Evolutionary conservation across 2,329 filamentous ascomycete genomes (phyloP), one percentile per base, ranked within the genome.

Genomic region (Fusarium fracticaudum): DNA sequence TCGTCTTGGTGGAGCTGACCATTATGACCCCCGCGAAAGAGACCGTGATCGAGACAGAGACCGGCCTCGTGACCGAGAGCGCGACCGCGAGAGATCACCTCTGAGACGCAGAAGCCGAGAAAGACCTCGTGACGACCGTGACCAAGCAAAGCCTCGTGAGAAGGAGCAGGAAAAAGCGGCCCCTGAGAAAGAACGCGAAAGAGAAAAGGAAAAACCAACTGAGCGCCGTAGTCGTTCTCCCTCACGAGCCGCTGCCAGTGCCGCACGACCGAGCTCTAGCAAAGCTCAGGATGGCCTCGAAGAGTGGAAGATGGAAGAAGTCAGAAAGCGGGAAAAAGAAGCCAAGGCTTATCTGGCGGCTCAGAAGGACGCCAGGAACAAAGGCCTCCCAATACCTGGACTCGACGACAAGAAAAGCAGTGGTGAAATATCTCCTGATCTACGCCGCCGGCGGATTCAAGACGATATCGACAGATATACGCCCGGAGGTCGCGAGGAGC

Each of bases 331-430:
- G 58, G 89, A 91, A 79, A 87, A 87, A 71, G 90, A 91, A 80
- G 90, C 90, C 44, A 91, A 91, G 79, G 89, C 89, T 9, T 92
- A 91, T 74, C 83, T 91, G 43, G 89, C 89, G 12, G 89, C 89
- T 6, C 89, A 91, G 74, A 87, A 88, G 70, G 89, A 91, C 73
- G 89, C 90, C 38, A 85, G 88, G 37, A 86, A 86, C 54, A 91
- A 91, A 77, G 89, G 89, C 14, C 79, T 90, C 45, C 88, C 89
- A 3, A 81, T 90, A 26, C 88, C 88, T 1, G 87, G 88, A n/a
- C 83, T 89, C n/a, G 87, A 89, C 60, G 88, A 89, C 73, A 86
- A 84, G 71, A 84, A 83, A 70, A 84, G 82, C 58, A 79, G 81
- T 11, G 85, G 84, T 24, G 86, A 87, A 82, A 86, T 60, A 84